Percentiles rank a stretch among this genome's conserved stretches.
Conservation (phyloP, 345 rosid genomes). For the Gossypioides kirkii region DNA sequence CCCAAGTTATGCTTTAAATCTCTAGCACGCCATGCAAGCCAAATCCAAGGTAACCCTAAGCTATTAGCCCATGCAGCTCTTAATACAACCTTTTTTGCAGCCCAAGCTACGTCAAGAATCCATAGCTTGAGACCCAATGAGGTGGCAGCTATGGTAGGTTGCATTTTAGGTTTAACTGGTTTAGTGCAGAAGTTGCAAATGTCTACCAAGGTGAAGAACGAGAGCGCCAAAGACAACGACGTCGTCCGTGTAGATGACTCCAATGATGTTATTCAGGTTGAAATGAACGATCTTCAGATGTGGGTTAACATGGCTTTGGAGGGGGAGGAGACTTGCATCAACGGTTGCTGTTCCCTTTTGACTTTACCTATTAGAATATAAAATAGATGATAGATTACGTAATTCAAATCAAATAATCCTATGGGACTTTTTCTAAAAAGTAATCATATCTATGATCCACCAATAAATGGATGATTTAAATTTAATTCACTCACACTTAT, state of each 20-base stretch:
- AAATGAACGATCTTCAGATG: conserved; percentile 19
- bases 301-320: conserved; percentile 59
- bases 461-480: too few relatives aligned
- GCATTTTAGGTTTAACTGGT: conserved; percentile 26
- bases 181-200: conserved; percentile 18
- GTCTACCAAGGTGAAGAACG: conserved; percentile 24
- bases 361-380: too few relatives aligned
- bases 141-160: conserved; percentile 31
- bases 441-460: too few relatives aligned
- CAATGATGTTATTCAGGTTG: neutral
- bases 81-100: conserved; percentile 19
- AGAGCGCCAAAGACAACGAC: neutral
- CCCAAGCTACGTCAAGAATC: conserved; percentile 15
- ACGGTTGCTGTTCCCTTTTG: conserved; percentile 14
- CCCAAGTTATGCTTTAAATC: conserved; percentile 32
- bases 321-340: conserved; percentile 53
- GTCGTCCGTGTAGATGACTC: neutral
- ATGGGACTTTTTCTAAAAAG: too few relatives aligned
- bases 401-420: too few relatives aligned
- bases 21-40: conserved; percentile 28
- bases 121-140: conserved; percentile 18
- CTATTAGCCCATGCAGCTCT: conserved; percentile 30
- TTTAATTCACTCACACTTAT: too few relatives aligned
- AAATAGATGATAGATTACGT: too few relatives aligned
- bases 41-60: conserved; percentile 33